phyloP scores from a whole-genome alignment of 371 early-diverging fungal species.

The Apophysomyces sp. region DNA sequence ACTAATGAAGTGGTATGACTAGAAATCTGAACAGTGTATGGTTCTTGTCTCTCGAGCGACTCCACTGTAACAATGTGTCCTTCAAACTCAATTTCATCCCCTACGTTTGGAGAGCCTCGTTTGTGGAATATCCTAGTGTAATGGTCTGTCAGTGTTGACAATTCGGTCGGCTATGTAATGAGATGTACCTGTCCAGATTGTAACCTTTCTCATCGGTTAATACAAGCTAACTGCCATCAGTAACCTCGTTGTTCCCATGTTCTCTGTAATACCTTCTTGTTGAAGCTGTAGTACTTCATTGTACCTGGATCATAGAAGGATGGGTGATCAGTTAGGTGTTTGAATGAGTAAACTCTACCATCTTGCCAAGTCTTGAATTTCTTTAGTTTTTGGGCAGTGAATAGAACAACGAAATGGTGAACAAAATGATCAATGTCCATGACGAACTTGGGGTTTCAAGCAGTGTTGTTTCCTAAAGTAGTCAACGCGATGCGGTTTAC shows the following conservation, averaged over 20 bases:
- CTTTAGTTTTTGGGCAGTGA: constrained; percentile 60
- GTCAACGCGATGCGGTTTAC: background rate
- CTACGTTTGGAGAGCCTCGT: constrained; percentile 34
- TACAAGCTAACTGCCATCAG: constrained; percentile 27
- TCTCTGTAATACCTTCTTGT: constrained; percentile 33
- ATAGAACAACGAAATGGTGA: constrained; percentile 35
- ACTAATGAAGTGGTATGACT: background rate
- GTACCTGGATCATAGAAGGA: constrained; percentile 25
- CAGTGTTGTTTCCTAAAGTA: background rate
- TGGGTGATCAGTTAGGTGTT: background rate
- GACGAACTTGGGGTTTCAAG: background rate
- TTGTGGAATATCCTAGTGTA: constrained; percentile 44
- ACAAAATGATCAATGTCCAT: constrained; percentile 26
- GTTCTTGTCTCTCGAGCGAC: constrained; percentile 13
- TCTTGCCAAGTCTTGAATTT: constrained; percentile 69
- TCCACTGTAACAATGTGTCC: constrained; percentile 57
- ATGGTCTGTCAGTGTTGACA: background rate
- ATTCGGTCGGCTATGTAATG: background rate
- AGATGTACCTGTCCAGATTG: constrained; percentile 41
- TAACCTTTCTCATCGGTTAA: constrained; percentile 50
- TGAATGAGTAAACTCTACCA: constrained; percentile 26
- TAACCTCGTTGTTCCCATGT: background rate
- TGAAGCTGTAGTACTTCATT: constrained; percentile 42
- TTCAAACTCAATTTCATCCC: constrained; percentile 67
- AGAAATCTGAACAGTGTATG: background rate